A percentile compares a stretch with the other conserved stretches of the same genome.
Evolutionary conservation across 2,329 filamentous ascomycete species (phyloP).

Genomic region (Akanthomyces dipterigenus): DNA sequence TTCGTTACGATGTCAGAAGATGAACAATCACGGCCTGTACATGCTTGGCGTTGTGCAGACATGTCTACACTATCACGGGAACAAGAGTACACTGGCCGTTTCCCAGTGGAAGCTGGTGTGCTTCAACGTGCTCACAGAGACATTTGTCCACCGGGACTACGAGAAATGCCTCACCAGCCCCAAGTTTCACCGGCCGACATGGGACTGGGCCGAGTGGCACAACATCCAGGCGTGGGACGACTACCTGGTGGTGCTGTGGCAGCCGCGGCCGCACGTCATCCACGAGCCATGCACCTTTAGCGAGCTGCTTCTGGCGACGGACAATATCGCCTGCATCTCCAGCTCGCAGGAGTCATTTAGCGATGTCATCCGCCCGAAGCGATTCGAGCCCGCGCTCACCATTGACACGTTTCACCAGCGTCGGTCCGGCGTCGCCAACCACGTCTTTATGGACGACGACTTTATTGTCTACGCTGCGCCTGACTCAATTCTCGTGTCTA

Average conservation of each 20-base stretch:
- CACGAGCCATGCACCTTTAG: conserved; percentile 11
- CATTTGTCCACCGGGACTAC: background rate
- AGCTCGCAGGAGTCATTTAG: background rate
- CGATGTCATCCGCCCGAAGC: background rate
- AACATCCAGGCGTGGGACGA: conserved; percentile 12
- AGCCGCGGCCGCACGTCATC: conserved; percentile 11
- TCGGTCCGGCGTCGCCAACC: background rate
- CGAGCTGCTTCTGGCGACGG: conserved; percentile 6
- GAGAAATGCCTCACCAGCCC: conserved; percentile 8
- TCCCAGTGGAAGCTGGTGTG: conserved; percentile 5
- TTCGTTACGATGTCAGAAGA: conserved; percentile 10
- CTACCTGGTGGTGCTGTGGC: conserved; percentile 13
- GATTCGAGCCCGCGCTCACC: conserved; percentile 7
- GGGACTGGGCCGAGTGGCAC: conserved; percentile 13
- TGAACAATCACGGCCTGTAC: conserved; percentile 10
- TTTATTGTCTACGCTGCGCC: conserved; percentile 7
- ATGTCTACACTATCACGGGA: background rate
- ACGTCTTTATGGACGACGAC: conserved; percentile 11
- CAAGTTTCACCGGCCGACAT: conserved; percentile 8
- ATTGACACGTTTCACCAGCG: conserved; percentile 9
- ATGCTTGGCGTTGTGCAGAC: conserved; percentile 6
- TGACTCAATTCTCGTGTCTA: conserved; percentile 3
- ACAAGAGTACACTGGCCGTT: background rate
- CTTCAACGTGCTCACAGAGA: conserved; percentile 12
- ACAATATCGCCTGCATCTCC: conserved; percentile 4